A percentile compares a stretch with the other conserved stretches of the same genome.
Conservation (phyloP, 441 rosid species). For the Populus hybrid region DNA sequence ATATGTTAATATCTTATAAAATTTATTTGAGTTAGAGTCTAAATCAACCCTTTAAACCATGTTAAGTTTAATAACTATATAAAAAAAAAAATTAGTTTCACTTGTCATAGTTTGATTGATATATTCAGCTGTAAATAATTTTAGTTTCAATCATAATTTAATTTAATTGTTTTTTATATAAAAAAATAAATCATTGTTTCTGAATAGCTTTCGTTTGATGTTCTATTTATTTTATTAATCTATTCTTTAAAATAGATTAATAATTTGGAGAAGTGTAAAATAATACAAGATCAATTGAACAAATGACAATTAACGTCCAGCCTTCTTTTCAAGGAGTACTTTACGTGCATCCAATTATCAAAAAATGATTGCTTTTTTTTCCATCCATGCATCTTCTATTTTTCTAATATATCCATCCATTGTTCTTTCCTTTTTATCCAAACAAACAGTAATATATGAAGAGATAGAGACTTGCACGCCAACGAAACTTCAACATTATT, state of each 20-base stretch:
- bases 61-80: too few species aligned
- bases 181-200: neutral
- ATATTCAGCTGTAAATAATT: too few species aligned
- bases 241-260: too few species aligned
- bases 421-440: neutral
- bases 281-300: neutral
- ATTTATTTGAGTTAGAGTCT: fast-evolving
- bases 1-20: too few species aligned
- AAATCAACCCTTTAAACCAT: neutral
- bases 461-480: neutral
- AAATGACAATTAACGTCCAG: too few species aligned
- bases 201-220: neutral
- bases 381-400: neutral
- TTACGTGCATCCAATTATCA: neutral
- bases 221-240: neutral
- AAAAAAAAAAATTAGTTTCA: too few species aligned
- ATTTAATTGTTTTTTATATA: too few species aligned
- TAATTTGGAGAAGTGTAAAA: too few species aligned
- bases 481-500: neutral
- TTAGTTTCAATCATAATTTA: too few species aligned
- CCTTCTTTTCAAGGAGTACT: neutral
- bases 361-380: neutral
- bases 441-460: neutral
- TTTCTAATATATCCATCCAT: too few species aligned
- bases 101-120: too few species aligned